Evolutionary conservation across 2,329 filamentous ascomycete genomes (phyloP).

Genomic region (Fusarium illudens): DNA sequence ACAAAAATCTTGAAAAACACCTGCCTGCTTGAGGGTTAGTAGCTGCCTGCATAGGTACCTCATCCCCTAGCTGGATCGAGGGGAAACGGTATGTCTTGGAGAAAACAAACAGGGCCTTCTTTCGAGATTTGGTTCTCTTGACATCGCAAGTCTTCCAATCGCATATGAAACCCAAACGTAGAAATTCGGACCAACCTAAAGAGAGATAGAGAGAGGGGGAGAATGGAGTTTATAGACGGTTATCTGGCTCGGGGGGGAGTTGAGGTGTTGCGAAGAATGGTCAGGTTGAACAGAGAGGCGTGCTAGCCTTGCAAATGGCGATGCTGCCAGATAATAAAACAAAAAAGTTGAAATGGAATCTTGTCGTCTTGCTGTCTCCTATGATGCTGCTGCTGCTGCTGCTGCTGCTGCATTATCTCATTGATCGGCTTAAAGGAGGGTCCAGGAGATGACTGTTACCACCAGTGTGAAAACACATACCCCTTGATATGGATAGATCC

Average conservation of each 20-base stretch:
- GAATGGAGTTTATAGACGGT: constrained; percentile 29
- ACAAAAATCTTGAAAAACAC: constrained; percentile 26
- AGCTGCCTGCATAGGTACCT: constrained; percentile 5
- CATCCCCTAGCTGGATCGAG: constrained; percentile 7
- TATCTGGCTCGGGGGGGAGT: constrained; percentile 15
- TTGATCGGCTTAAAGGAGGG: background rate
- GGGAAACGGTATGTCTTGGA: constrained; percentile 18
- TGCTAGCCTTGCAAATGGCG: constrained; percentile 32
- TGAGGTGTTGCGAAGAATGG: constrained; percentile 10
- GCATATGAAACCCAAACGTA: constrained; percentile 33
- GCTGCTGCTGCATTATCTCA: background rate
- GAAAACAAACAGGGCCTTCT: constrained; percentile 22
- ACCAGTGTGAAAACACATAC: background rate
- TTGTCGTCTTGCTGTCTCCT: background rate
- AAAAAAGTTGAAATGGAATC: constrained; percentile 10
- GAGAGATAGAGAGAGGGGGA: background rate
- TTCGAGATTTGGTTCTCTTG: constrained; percentile 16
- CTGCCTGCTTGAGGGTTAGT: constrained; percentile 17
- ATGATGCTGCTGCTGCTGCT: background rate
- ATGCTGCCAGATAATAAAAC: constrained; percentile 24
- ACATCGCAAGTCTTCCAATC: constrained; percentile 8
- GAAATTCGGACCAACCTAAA: constrained; percentile 25
- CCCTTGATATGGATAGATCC: background rate
- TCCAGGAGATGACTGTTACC: too few relatives aligned
- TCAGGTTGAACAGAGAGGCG: constrained; percentile 2